Percentiles rank a stretch among this genome's conserved stretches.
phyloP scores from a whole-genome alignment of 2,329 filamentous ascomycete species.

The Thermochaetoides dissita region DNA sequence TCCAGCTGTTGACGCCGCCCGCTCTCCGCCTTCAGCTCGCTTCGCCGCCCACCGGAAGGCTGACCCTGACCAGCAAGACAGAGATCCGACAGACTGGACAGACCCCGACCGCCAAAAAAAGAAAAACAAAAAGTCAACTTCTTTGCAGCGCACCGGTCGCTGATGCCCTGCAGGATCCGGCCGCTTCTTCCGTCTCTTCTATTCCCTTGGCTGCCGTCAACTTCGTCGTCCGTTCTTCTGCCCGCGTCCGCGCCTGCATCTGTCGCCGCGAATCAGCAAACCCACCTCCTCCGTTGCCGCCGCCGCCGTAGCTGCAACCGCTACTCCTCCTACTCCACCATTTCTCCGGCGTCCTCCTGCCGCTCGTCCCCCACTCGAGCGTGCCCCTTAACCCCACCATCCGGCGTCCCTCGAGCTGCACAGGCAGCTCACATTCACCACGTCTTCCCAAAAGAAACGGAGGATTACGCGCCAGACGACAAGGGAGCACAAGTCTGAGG shows the following conservation, averaged over 20 bases:
- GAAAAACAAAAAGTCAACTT: no score
- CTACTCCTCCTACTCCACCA: not conserved
- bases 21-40: not conserved
- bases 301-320: not conserved
- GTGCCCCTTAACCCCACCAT: slow-evolving; percentile 5
- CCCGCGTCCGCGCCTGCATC: not conserved
- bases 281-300: not conserved
- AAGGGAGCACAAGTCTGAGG: slow-evolving; percentile 27
- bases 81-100: no score
- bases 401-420: slow-evolving; percentile 36
- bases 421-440: slow-evolving; percentile 55
- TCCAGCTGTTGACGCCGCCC: no score
- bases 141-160: not conserved
- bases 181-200: not conserved
- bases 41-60: slow-evolving; percentile 1
- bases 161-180: slow-evolving; percentile 2
- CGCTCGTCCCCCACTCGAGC: slow-evolving; percentile 9
- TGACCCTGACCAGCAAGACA: slow-evolving; percentile 1
- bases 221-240: not conserved
- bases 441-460: slow-evolving; percentile 62
- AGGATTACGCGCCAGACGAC: slow-evolving; percentile 42
- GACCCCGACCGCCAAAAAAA: no score
- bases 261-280: not conserved
- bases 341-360: slow-evolving; percentile 1
- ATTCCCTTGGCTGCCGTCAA: slow-evolving; percentile 1